Evolutionary conservation across 352 stramenopile species (phyloP).

Genomic region (Globisporangium radiosum): DNA sequence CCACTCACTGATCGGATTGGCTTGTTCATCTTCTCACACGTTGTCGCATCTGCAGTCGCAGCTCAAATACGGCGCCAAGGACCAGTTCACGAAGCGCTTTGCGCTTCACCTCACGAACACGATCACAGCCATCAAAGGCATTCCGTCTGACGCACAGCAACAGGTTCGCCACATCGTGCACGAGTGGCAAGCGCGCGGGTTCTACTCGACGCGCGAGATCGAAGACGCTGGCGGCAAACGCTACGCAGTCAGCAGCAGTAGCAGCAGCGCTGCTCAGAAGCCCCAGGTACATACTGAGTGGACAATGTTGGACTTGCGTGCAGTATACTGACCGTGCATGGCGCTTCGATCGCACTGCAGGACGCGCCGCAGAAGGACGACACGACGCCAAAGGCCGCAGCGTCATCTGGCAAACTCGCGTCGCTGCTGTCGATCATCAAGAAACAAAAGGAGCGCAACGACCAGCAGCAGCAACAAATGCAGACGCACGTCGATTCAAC

Average conservation of each 20-base stretch:
- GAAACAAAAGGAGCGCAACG: constrained; percentile 62
- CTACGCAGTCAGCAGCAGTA: constrained; percentile 22
- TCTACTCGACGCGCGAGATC: constrained; percentile 61
- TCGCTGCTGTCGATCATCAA: constrained; percentile 82
- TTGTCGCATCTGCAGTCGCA: constrained; percentile 30
- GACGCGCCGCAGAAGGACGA: constrained; percentile 17
- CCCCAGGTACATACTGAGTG: too few species aligned
- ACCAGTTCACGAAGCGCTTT: constrained; percentile 77
- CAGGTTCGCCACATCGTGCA: constrained; percentile 66
- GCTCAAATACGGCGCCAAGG: constrained; percentile 55
- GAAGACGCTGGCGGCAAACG: constrained; percentile 48
- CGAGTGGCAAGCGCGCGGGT: constrained; percentile 69
- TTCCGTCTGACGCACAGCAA: constrained; percentile 46
- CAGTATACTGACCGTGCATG: background rate
- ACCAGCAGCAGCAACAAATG: constrained; percentile 10
- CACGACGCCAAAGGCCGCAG: constrained; percentile 27
- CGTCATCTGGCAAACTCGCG: constrained; percentile 51
- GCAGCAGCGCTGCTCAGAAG: background rate
- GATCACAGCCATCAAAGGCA: constrained; percentile 64
- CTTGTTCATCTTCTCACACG: too few species aligned
- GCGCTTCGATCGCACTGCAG: constrained; percentile 11
- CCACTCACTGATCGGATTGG: background rate
- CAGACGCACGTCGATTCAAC: too few species aligned
- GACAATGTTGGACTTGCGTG: too few species aligned
- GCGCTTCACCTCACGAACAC: constrained; percentile 64